Base-by-base conservation (phyloP, 1,284 basidiomycete species). In the Pyrrhoderma lamaoense region DNA sequence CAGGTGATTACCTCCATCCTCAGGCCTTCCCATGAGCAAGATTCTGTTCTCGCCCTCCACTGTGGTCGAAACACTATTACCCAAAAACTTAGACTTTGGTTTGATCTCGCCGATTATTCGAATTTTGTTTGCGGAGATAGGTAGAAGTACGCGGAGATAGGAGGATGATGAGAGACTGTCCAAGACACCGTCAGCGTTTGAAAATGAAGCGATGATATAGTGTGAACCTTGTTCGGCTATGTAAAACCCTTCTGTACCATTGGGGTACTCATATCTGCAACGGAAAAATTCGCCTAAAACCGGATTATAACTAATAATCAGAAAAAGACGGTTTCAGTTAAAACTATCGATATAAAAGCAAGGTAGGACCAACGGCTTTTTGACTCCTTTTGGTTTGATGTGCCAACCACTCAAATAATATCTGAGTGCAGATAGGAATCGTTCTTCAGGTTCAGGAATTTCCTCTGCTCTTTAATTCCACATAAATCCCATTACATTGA, bases 321-420 rank as follows among this genome's bases (percentile, higher is more conserved):
- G 34, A 43, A 53, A 23, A 40, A 42, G 46, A 42, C 5, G n/a
- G 5, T 8, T 18, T 5, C 21, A 22, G n/a, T 16, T 14, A 22
- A 40, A 5, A 4, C 7, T 7, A 22, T 18, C 5, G 5, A 40
- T 40, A 22, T 40, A 16, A 42, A 31, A 51, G 42, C 43, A 37
- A 42, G 48, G 37, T 37, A 23, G 19, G 8, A 74, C 85, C 69
- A 62, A 93, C 80, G 95, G 95, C 73, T 99, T 99, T 86, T 99
- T 99, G 58, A 99, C 96, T 50, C 95, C 95, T 69, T 93, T 96
- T 38, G 95, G 94, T 71, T 99, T 98, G 72, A 98, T 96, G 69
- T 99, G 96, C 95, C 95, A 99, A 42, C 95, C 95, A n/a, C 91
- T 89, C 42, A 98, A 83, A 65, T 98, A 99, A 68, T 96, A 98